A percentile compares a stretch with the other conserved stretches of the same genome.
Conservation (phyloP, 345 rosid species). For the Boechera retrofracta region DNA sequence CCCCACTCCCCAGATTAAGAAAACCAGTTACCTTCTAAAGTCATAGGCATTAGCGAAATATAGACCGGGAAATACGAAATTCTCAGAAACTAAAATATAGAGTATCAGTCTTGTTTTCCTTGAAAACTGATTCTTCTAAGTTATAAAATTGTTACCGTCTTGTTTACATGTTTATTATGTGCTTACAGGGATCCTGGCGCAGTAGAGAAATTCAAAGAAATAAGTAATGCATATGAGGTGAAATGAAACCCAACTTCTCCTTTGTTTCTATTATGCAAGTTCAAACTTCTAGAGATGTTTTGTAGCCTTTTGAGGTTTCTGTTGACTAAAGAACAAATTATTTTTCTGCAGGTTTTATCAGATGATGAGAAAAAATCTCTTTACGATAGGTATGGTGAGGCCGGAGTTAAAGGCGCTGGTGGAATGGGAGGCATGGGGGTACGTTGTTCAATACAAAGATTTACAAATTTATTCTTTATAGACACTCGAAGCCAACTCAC, state of each 20-base stretch:
- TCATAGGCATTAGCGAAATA: neutral
- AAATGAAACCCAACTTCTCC: constrained; percentile 12
- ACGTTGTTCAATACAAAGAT: constrained; percentile 4
- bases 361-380: constrained; percentile 95
- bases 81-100: neutral
- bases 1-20: neutral
- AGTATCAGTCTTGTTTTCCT: neutral
- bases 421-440: constrained; percentile 79
- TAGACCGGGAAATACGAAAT: constrained; percentile 10
- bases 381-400: constrained; percentile 93
- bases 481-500: constrained; percentile 13
- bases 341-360: constrained; percentile 51
- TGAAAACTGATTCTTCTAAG: neutral
- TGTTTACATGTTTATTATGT: constrained; percentile 14
- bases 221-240: constrained; percentile 99
- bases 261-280: constrained; percentile 6
- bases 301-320: neutral
- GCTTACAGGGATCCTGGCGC: constrained; percentile 81
- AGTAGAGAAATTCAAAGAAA: constrained; percentile 93
- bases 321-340: neutral
- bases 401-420: constrained; percentile 90
- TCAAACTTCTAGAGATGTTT: neutral
- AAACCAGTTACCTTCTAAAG: constrained; percentile 7
- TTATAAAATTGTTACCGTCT: neutral
- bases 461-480: constrained; percentile 3